Percentiles rank a stretch among this genome's conserved stretches.
These are phyloP conservation scores for Chromera velia DNA, from an alignment of 73 alveolate species.

Conservation along the genomic window DNA sequence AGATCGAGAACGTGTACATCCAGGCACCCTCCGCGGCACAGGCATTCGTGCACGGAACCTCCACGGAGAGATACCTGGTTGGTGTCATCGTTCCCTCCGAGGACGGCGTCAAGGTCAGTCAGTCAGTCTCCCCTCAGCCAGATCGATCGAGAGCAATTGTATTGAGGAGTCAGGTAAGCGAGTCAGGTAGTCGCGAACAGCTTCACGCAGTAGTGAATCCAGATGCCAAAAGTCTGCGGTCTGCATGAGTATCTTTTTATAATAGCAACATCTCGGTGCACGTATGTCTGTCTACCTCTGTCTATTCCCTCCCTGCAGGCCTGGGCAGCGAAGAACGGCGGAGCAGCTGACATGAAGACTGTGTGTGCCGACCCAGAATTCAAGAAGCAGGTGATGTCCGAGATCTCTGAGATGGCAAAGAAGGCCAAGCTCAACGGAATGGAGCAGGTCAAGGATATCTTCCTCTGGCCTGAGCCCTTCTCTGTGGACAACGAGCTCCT, in stretches of 20 bases:
- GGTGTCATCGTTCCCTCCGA: slow-evolving; percentile 54
- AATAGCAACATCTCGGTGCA: no score
- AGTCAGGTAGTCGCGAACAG: no score
- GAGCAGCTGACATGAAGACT: background rate
- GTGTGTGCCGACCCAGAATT: background rate
- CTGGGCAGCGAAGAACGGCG: slow-evolving; percentile 2
- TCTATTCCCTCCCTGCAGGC: no score
- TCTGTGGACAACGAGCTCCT: slow-evolving; percentile 53
- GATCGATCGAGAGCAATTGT: no score
- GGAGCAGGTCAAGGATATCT: slow-evolving; percentile 55
- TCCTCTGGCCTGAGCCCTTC: slow-evolving; percentile 51
- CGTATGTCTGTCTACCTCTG: no score
- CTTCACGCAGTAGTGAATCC: no score
- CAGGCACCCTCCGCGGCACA: background rate
- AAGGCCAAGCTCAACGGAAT: slow-evolving; percentile 36
- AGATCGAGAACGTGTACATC: slow-evolving; percentile 65
- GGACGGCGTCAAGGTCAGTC: slow-evolving; percentile 24
- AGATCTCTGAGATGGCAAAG: background rate
- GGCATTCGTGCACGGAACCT: slow-evolving; percentile 52
- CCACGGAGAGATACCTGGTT: slow-evolving; percentile 50
- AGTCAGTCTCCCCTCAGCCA: no score
- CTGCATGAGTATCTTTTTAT: no score
- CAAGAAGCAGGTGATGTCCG: background rate
- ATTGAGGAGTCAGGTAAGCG: no score
- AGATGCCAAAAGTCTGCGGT: no score